Base-by-base conservation (phyloP, 352 stramenopile species). In the Pelagophyceae sp. region DNA sequence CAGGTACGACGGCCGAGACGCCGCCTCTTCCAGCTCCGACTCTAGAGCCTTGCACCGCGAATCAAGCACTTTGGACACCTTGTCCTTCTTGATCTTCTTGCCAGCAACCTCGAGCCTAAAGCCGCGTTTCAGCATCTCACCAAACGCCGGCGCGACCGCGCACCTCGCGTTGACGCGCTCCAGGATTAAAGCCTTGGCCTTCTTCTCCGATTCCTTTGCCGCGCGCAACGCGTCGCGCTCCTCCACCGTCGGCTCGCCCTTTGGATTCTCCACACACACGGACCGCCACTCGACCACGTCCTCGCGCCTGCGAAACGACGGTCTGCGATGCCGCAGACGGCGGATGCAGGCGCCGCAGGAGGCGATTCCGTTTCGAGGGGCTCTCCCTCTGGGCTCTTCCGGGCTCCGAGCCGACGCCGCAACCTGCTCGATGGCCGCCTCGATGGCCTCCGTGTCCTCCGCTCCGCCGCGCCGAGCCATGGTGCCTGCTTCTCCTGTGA, bases 171-270 rank as follows among this genome's bases (percentile, higher is more conserved):
- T 5, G 35, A 74, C 23, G 0, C 38, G 6, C 35, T 74, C 38
- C 35, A 74, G 67, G 2, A 74, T 32, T 2, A 25, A 11, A n/a
- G 19, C 67, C 67, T 74, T 74, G 67, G 35, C 67, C 67, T 74
- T 74, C 67, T 74, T 74, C 38, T 74, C 67, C 67, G 35, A 2
- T 2, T 31, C 67, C 67, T 74, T 74, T 1, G 27, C 27, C 1
- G 2, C 33, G 3, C 35, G 20, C 11, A 74, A 37, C 33, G 5
- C 6, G 15, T 50, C 35, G 35, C 23, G 11, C 67, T 74, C 67
- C 35, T 50, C 67, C 17, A 37, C 35, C 17, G 33, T 74, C 17
- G 67, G 67, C 67, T 74, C 38, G 35, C 15, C 2, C 67, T 74
- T 74, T 5, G 67, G 67, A 37, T 50, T 58, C 33, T 51, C 67